Evolutionary conservation across 805 yeast genomes (phyloP).

Genomic region (Monosporozyma unispora): DNA sequence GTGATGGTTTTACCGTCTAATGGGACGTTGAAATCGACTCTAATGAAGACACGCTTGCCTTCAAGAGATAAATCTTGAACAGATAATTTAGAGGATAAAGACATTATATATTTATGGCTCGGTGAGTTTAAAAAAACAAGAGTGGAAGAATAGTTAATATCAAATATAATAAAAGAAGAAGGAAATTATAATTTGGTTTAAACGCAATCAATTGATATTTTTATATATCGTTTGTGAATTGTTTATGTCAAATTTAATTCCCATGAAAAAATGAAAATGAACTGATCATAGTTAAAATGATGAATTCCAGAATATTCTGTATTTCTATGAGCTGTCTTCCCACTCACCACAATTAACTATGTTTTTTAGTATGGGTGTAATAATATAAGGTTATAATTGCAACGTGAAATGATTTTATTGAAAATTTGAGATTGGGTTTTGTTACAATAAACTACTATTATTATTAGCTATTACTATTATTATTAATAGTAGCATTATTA

Average conservation of each 20-base stretch:
- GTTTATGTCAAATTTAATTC: too few relatives aligned
- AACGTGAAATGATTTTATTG: background rate
- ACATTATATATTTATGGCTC: conserved; percentile 42
- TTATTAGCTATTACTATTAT: too few relatives aligned
- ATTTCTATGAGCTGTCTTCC: background rate
- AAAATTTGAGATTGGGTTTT: background rate
- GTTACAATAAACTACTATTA: too few relatives aligned
- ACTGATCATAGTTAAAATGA: background rate
- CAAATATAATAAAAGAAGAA: background rate
- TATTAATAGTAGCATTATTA: too few relatives aligned
- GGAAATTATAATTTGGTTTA: too few relatives aligned
- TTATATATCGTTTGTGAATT: too few relatives aligned
- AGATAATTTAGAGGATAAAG: conserved; percentile 85
- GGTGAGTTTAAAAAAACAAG: background rate
- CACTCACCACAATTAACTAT: background rate
- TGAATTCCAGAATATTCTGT: background rate
- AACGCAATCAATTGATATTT: background rate
- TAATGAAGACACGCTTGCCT: conserved; percentile 94
- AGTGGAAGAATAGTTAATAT: background rate
- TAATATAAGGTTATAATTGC: too few relatives aligned
- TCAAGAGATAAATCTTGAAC: conserved; percentile 82
- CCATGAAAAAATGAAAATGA: too few relatives aligned
- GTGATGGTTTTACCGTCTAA: conserved; percentile 95
- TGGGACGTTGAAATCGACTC: conserved; percentile 95
- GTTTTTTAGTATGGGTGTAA: too few relatives aligned